phyloP scores from a whole-genome alignment of 164 flowering plant genomes.

The Tinospora cordifolia region DNA sequence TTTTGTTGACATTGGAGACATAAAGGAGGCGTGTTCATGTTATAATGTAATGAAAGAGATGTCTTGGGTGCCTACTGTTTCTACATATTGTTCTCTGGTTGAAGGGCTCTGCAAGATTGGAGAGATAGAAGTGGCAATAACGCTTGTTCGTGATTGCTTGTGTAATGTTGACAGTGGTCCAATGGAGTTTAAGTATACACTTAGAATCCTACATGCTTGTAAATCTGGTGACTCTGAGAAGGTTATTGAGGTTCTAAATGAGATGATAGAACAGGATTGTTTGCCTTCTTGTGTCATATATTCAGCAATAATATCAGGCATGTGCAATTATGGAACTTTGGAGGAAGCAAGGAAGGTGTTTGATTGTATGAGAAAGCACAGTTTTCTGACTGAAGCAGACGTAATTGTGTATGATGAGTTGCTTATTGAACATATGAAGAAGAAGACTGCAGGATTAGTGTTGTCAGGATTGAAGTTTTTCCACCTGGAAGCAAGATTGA shows the following conservation, averaged over 20 bases:
- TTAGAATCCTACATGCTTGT: constrained; percentile 61
- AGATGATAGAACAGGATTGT: constrained; percentile 70
- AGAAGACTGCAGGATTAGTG: constrained; percentile 69
- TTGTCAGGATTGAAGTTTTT: constrained; percentile 70
- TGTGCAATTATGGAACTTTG: constrained; percentile 68
- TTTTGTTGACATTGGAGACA: constrained; percentile 44
- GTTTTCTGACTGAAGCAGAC: constrained; percentile 60
- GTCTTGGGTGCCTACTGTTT: constrained; percentile 46
- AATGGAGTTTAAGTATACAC: constrained; percentile 70
- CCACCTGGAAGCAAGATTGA: constrained; percentile 64
- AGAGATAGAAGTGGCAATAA: constrained; percentile 65
- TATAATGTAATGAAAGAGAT: constrained; percentile 57
- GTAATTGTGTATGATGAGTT: constrained; percentile 65
- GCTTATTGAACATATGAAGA: constrained; percentile 69
- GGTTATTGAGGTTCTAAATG: constrained; percentile 64
- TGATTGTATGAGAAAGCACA: constrained; percentile 38
- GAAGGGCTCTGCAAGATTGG: constrained; percentile 66
- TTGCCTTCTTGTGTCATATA: constrained; percentile 43
- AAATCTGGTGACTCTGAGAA: constrained; percentile 51
- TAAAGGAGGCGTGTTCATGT: constrained; percentile 60
- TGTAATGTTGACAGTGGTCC: constrained; percentile 66
- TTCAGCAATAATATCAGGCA: constrained; percentile 66
- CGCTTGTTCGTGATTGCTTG: constrained; percentile 81
- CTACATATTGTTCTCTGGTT: constrained; percentile 66
- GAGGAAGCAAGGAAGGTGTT: constrained; percentile 85